Evolutionary conservation across 208 protist genomes (phyloP).

Genomic region (Tritrichomonas musculus): DNA sequence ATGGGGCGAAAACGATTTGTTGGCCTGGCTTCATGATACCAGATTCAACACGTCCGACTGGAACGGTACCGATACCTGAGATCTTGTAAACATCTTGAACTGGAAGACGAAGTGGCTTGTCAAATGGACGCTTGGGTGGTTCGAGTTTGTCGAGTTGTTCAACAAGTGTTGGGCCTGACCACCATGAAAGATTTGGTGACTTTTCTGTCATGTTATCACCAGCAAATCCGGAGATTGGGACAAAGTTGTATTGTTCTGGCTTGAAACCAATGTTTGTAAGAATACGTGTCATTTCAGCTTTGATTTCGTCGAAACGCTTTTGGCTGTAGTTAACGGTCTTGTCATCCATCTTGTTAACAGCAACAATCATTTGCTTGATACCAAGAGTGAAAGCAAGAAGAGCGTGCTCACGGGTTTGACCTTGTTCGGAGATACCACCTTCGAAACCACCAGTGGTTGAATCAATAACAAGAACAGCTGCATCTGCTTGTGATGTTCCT

Average conservation of each 20-base stretch:
- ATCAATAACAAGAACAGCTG: background rate
- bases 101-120: background rate
- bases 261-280: slow-evolving; percentile 43
- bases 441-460: background rate
- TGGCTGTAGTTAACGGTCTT: background rate
- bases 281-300: background rate
- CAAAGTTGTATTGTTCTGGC: slow-evolving; percentile 43
- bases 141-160: background rate
- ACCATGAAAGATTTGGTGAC: slow-evolving; percentile 63
- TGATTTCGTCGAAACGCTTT: background rate
- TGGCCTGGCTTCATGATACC: slow-evolving; percentile 50
- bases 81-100: slow-evolving; percentile 32
- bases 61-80: background rate
- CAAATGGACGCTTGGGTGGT: slow-evolving; percentile 15
- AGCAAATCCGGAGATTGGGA: slow-evolving; percentile 46
- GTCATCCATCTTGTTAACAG: slow-evolving; percentile 23
- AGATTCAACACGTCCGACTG: slow-evolving; percentile 50
- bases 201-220: slow-evolving; percentile 48
- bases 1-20: slow-evolving; percentile 55
- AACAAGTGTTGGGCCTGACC: slow-evolving; percentile 49
- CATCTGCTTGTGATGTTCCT: slow-evolving; percentile 3
- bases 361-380: background rate
- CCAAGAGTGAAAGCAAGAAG: slow-evolving; percentile 5
- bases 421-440: background rate
- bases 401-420: background rate